phyloP scores from a whole-genome alignment of 176 grass and related monocot species.

The bread wheat (Triticum aestivum) region IWGSC_CS_RefSeq_v2.1 NC_057811.1:307451875-307452374 shows the following conservation, averaged over 20 bases:
- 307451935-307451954: neutral
- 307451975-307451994: neutral
- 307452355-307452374: neutral
- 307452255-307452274: neutral
- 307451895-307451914: neutral
- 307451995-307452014: neutral
- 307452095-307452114: conserved; percentile 73
- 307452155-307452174: neutral
- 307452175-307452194: neutral
- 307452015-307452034: neutral
- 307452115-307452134: conserved; percentile 48
- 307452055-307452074: conserved; percentile 37
- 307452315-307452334: neutral
- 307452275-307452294: neutral
- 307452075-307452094: conserved; percentile 65
- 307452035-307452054: neutral
- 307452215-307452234: neutral
- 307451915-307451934: neutral
- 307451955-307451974: neutral
- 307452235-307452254: neutral
- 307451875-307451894: neutral
- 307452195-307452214: neutral
- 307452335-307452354: neutral
- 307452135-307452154: neutral
- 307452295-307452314: neutral